These are phyloP conservation scores for Centaurea solstitialis DNA, from an alignment of 129 eudicot species.

Conservation along the genomic window DNA sequence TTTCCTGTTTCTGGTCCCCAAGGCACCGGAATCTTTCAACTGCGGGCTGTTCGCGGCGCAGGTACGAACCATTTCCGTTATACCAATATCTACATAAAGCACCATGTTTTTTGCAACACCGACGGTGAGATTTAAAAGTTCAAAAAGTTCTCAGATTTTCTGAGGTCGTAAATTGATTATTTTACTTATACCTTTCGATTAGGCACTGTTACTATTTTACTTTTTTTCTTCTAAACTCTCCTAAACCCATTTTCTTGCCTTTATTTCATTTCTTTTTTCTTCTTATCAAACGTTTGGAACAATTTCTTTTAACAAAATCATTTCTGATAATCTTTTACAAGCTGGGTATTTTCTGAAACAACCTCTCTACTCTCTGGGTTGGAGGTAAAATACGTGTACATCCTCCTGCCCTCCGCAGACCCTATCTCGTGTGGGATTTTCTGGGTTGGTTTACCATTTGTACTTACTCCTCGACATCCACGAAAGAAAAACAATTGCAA, in stretches of 20 bases:
- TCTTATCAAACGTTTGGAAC: background rate
- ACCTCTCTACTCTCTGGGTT: no score
- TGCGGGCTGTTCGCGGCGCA: constrained; percentile 82
- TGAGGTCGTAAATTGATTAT: background rate
- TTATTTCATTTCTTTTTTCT: background rate
- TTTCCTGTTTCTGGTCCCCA: constrained; percentile 96
- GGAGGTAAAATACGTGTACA: no score
- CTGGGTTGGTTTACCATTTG: no score
- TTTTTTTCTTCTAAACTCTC: background rate
- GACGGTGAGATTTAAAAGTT: background rate
- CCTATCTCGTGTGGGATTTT: no score
- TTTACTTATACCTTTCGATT: no score
- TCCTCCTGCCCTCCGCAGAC: no score
- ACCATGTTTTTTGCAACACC: background rate
- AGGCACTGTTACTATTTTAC: background rate
- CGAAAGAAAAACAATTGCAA: constrained; percentile 8
- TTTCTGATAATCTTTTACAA: background rate
- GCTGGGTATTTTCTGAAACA: no score
- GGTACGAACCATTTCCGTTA: constrained; percentile 39
- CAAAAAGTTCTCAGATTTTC: background rate
- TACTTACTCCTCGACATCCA: background rate
- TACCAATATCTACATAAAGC: background rate
- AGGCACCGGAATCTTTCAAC: constrained; percentile 86
- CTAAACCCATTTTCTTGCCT: background rate
- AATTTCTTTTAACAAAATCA: no score